Evolutionary conservation across 2,329 filamentous ascomycete species (phyloP).

Genomic region (Beauveria rudraprayagi): DNA sequence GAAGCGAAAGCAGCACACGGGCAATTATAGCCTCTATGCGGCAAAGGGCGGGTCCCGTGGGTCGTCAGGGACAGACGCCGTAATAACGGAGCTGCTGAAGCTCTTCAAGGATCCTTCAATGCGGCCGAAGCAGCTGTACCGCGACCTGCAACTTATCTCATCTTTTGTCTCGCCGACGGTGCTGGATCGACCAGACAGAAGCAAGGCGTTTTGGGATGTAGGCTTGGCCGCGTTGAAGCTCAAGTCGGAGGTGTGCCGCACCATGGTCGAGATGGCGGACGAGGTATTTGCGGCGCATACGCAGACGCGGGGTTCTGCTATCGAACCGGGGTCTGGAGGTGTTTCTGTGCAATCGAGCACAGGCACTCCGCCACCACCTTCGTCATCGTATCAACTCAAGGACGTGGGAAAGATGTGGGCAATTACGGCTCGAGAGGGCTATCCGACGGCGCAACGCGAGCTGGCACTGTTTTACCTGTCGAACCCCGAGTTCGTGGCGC

Average conservation of each 20-base stretch:
- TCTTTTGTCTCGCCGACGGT: constrained; percentile 54
- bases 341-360: constrained; percentile 28
- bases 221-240: constrained; percentile 80
- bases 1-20: constrained; percentile 45
- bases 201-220: constrained; percentile 84
- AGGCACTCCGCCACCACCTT: constrained; percentile 37
- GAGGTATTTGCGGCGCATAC: constrained; percentile 54
- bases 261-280: constrained; percentile 59
- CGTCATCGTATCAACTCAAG: constrained; percentile 60
- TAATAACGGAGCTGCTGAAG: constrained; percentile 57
- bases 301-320: constrained; percentile 45
- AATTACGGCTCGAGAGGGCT: constrained; percentile 86
- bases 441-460: constrained; percentile 78
- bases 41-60: neutral
- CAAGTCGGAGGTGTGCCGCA: constrained; percentile 79
- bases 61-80: constrained; percentile 38
- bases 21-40: neutral
- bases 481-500: constrained; percentile 74
- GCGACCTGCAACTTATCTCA: constrained; percentile 69
- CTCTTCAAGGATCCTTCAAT: constrained; percentile 61
- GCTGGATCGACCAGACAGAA: constrained; percentile 53
- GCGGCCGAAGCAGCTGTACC: constrained; percentile 72
- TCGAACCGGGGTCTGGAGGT: constrained; percentile 22
- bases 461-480: constrained; percentile 89
- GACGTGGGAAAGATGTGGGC: constrained; percentile 87